phyloP scores from a whole-genome alignment of 331 rosid species.

The Rosa hybrid region DNA sequence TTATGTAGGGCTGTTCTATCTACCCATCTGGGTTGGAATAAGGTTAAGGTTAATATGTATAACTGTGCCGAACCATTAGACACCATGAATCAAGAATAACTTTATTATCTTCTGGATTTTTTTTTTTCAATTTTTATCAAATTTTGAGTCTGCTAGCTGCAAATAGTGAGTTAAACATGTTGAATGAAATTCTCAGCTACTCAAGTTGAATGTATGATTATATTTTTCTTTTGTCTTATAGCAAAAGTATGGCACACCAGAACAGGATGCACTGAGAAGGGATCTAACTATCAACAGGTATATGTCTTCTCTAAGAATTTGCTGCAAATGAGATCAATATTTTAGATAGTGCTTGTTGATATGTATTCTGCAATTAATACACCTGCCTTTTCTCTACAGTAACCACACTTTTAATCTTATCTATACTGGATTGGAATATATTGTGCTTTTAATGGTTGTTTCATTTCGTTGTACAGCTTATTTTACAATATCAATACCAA shows the following conservation, averaged over 20 bases:
- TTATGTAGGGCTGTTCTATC: background rate
- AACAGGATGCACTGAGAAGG: slow-evolving; percentile 96
- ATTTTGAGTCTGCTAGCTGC: background rate
- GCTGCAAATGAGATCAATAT: background rate
- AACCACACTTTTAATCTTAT: background rate
- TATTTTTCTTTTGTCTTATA: slow-evolving; percentile 35
- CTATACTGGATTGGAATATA: background rate
- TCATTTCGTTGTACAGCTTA: slow-evolving; percentile 52
- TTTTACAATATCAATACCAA: slow-evolving; percentile 75
- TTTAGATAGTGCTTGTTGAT: background rate
- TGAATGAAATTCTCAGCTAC: background rate
- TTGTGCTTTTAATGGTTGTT: slow-evolving; percentile 1
- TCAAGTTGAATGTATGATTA: background rate
- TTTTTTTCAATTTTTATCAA: background rate
- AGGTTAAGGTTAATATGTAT: background rate
- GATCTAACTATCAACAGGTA: slow-evolving; percentile 96
- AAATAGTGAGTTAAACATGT: background rate
- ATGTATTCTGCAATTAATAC: background rate
- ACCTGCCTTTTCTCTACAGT: background rate
- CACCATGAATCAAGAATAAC: background rate
- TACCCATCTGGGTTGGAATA: background rate
- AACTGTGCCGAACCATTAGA: background rate
- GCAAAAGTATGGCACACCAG: slow-evolving; percentile 87
- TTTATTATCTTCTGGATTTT: background rate
- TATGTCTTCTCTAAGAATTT: slow-evolving; percentile 13